Conservation (phyloP, 1,284 basidiomycete species). For the Lignosus rhinocerotis region DNA sequence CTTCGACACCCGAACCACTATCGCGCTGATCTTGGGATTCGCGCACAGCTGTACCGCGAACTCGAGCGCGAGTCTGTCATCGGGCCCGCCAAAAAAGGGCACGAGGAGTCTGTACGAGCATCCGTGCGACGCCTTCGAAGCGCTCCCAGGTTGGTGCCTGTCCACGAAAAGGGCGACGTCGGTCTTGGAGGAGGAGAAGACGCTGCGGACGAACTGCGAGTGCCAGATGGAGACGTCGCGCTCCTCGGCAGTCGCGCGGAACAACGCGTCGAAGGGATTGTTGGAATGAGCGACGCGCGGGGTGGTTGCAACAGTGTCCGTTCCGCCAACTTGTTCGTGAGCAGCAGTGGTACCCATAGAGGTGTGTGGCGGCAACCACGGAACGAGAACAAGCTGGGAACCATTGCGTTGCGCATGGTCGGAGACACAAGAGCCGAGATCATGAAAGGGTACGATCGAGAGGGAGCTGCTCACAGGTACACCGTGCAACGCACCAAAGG, state of each 20-base stretch:
- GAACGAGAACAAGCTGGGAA: constrained; percentile 61
- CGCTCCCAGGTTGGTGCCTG: constrained; percentile 44
- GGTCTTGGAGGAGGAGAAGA: constrained; percentile 51
- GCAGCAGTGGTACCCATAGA: constrained; percentile 22
- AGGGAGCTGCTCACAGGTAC: constrained; percentile 53
- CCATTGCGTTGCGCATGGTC: constrained; percentile 47
- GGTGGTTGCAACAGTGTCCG: constrained; percentile 8
- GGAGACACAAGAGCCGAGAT: constrained; percentile 53
- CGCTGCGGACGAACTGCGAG: constrained; percentile 59
- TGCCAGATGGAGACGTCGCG: constrained; percentile 39
- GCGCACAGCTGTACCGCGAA: constrained; percentile 62
- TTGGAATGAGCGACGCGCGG: constrained; percentile 23
- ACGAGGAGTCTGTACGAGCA: constrained; percentile 54
- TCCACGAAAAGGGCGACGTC: constrained; percentile 75
- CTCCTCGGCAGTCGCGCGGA: constrained; percentile 42
- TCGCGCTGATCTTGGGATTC: constrained; percentile 50
- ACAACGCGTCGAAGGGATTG: constrained; percentile 65
- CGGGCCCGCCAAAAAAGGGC: constrained; percentile 73
- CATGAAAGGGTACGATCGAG: constrained; percentile 57
- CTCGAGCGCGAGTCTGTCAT: constrained; percentile 63
- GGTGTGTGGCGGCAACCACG: constrained; percentile 54
- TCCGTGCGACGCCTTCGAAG: constrained; percentile 28
- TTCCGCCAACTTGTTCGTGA: constrained; percentile 10
- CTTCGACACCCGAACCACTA: constrained; percentile 63
- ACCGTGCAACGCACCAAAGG: constrained; percentile 60